Conservation (phyloP, 257 asterid genomes). For the Petunia axillaris region DNA sequence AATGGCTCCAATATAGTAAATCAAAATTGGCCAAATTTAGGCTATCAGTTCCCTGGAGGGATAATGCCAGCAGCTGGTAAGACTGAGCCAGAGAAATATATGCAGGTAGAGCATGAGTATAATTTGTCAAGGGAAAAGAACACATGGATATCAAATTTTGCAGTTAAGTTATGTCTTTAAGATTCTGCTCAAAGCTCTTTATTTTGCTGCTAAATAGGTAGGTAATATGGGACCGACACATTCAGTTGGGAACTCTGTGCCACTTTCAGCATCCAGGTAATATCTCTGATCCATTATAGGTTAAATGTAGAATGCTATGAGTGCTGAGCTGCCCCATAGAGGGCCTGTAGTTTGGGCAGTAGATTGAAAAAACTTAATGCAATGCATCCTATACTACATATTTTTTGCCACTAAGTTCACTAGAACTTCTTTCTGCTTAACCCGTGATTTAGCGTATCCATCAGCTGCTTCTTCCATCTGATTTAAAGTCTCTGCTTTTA, state of each 20-base stretch:
- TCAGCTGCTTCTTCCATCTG: constrained; percentile 1
- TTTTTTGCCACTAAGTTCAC: not conserved
- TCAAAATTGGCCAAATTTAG: constrained; percentile 75
- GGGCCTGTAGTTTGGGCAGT: constrained; percentile 3
- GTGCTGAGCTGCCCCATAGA: not conserved
- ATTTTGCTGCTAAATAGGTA: constrained; percentile 52
- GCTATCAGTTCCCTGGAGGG: constrained; percentile 76
- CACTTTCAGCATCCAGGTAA: constrained; percentile 67
- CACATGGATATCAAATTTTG: constrained; percentile 4
- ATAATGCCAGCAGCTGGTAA: constrained; percentile 65
- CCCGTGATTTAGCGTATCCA: not conserved
- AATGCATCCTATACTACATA: not conserved
- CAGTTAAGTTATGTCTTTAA: not conserved
- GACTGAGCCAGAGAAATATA: constrained; percentile 51
- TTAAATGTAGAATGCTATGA: not conserved
- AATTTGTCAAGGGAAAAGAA: not conserved
- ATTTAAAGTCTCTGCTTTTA: not conserved
- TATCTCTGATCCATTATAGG: not conserved
- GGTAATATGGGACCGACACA: constrained; percentile 59
- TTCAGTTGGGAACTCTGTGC: constrained; percentile 56
- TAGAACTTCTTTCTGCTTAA: not conserved
- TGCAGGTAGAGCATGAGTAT: constrained; percentile 59
- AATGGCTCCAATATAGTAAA: constrained; percentile 55
- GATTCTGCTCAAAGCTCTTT: constrained; percentile 21
- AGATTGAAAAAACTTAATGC: not conserved